Evolutionary conservation across 345 rosid genomes (phyloP), one percentile per base, ranked within the genome.

Genomic region (Cardiospermum halicacabum): DNA sequence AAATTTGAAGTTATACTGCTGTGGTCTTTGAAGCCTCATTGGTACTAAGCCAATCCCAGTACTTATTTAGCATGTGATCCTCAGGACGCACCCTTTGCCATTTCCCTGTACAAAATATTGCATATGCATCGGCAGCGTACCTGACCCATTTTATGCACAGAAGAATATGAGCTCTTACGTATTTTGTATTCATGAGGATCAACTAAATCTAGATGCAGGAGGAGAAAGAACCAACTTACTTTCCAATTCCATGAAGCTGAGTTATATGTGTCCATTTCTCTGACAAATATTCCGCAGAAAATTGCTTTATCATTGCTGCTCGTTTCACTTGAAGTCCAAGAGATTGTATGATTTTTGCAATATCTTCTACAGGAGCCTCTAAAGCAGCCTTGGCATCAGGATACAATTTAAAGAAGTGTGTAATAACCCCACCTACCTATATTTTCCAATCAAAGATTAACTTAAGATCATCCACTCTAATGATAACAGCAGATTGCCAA

Each of bases 71-170:
- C 91, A 72, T 86, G 78, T 81, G 84, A 81, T 89, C 96, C 10
- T 11, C 53, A 19, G 97, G 96, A 32, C 10, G 62, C 68, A 91
- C 91, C 13, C 68, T 74, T 47, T 89, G 70, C 89, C 93, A 89
- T 67, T 74, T 91, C 12, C 97, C 96, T 0, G 86, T 82, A 69
- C 97, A 91, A 69, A 91, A 91, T 69, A 91, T 91, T 2, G 96
- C 96, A 74, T 86, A 84, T 0, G 97, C 96, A 65, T 89, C 97
- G 3, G 91, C 97, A 43, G 88, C 96, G 64, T 91, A 91, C 84
- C 94, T 89, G 74, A 56, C 55, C 61, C 68, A 32, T 22, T 34
- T 2, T 13, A 54, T 6, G 19, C 12, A 69, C 42, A 60, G 31
- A 43, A 40, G 27, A 47, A 19, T 27, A 11, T 31, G 6, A 47